phyloP scores from a whole-genome alignment of 1,284 basidiomycete genomes.

The Tilletiopsis washingtonensis region DNA sequence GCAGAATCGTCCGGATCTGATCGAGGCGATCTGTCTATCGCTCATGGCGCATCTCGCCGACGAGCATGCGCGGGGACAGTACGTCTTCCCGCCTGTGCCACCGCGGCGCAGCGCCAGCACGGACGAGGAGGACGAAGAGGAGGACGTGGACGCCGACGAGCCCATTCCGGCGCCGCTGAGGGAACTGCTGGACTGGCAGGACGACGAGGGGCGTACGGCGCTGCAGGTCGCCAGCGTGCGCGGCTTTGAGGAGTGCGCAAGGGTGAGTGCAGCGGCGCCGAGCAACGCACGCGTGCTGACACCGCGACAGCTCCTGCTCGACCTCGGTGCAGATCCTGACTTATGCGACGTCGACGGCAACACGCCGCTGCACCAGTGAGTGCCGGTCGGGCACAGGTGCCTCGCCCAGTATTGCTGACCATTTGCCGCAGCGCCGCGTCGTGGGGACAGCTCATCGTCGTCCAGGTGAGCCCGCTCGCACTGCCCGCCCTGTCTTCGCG shows the following conservation, averaged over 20 bases:
- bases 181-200: slow-evolving; percentile 74
- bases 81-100: background rate
- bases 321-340: slow-evolving; percentile 77
- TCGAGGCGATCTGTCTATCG: slow-evolving; percentile 9
- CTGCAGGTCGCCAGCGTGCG: slow-evolving; percentile 78
- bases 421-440: slow-evolving; percentile 14
- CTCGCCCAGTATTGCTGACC: background rate
- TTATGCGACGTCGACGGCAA: slow-evolving; percentile 83
- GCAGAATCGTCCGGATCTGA: slow-evolving; percentile 23
- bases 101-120: background rate
- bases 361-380: slow-evolving; percentile 83
- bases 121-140: background rate
- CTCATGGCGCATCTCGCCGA: slow-evolving; percentile 5
- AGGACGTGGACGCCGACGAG: background rate
- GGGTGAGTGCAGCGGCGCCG: slow-evolving; percentile 53
- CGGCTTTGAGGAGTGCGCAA: slow-evolving; percentile 78
- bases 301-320: slow-evolving; percentile 64
- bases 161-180: background rate
- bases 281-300: background rate
- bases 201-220: slow-evolving; percentile 76
- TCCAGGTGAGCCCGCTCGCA: slow-evolving; percentile 60
- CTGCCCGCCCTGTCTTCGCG: background rate
- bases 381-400: slow-evolving; percentile 63
- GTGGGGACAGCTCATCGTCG: slow-evolving; percentile 54
- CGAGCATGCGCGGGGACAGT: background rate